A percentile compares a stretch with the other conserved stretches of the same genome.
Conservation (phyloP, 2,329 filamentous ascomycete genomes). For the Ascochyta pisi region DNA sequence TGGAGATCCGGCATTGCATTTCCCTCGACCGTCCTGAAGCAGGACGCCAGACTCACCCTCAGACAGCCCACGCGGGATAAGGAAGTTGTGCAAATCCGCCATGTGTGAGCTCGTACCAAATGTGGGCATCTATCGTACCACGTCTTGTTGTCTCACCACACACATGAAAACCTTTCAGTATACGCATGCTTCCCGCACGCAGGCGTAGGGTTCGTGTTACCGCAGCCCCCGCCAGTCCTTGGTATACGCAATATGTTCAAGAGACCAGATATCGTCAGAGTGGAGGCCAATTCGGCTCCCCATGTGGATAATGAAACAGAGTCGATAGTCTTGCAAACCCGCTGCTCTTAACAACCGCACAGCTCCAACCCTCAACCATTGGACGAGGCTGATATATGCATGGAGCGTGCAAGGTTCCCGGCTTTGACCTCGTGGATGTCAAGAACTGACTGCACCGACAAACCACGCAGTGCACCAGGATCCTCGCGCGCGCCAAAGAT, state of each 20-base stretch:
- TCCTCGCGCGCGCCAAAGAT: neutral
- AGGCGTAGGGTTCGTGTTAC: neutral
- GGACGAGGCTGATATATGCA: neutral
- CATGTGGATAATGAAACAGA: neutral
- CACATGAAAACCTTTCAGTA: conserved; percentile 8
- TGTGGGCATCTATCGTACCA: conserved; percentile 13
- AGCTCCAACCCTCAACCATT: neutral
- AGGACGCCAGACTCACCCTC: conserved; percentile 5
- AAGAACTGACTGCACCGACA: too few relatives aligned
- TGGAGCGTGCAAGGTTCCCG: neutral
- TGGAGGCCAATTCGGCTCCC: neutral
- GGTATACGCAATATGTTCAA: neutral
- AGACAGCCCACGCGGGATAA: conserved; percentile 1
- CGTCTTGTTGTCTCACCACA: conserved; percentile 20
- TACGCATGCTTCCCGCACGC: neutral
- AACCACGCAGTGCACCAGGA: too few relatives aligned
- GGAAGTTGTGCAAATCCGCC: conserved; percentile 20
- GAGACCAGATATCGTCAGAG: neutral
- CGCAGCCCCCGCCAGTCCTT: neutral
- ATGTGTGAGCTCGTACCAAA: conserved; percentile 19
- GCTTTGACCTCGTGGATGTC: too few relatives aligned
- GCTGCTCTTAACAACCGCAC: neutral
- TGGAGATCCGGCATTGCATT: conserved; percentile 1
- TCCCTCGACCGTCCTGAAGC: neutral
- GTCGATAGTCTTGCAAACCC: neutral